phyloP scores from a whole-genome alignment of 768 basidiomycete genomes.

The Cystobasidium onofrii region DNA sequence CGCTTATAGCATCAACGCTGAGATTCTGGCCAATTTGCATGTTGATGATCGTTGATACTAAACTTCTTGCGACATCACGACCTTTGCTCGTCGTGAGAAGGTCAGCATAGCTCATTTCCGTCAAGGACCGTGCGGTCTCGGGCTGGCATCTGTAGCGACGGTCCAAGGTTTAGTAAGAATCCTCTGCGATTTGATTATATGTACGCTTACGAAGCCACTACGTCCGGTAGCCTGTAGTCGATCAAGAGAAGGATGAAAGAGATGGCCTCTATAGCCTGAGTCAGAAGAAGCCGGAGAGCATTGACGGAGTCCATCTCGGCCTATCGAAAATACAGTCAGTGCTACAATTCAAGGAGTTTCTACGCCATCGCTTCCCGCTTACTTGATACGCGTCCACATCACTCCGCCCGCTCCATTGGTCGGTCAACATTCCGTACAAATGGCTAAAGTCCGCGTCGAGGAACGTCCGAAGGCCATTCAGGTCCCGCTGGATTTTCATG shows the following conservation, averaged over 20 bases:
- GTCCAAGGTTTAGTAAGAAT: not conserved
- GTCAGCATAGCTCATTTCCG: conserved; percentile 69
- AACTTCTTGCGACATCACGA: conserved; percentile 71
- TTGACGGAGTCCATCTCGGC: conserved; percentile 63
- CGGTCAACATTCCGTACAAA: conserved; percentile 70
- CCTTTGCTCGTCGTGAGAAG: conserved; percentile 78
- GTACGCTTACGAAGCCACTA: conserved; percentile 63
- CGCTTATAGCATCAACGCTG: conserved; percentile 88
- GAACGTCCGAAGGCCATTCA: conserved; percentile 57
- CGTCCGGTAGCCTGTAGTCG: conserved; percentile 79
- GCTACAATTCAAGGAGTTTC: not conserved
- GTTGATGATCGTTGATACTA: conserved; percentile 93
- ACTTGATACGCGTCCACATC: conserved; percentile 90
- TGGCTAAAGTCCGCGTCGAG: conserved; percentile 66
- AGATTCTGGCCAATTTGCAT: conserved; percentile 97
- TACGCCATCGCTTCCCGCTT: not conserved
- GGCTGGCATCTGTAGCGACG: conserved; percentile 56
- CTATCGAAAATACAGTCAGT: conserved; percentile 45
- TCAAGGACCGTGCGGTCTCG: conserved; percentile 62
- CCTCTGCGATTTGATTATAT: not conserved
- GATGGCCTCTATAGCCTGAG: conserved; percentile 82
- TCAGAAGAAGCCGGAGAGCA: conserved; percentile 58
- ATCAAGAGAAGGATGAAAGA: conserved; percentile 84
- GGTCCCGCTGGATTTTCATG: conserved; percentile 67
- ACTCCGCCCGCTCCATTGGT: conserved; percentile 49